Evolutionary conservation across 352 stramenopile species (phyloP), one percentile per base, ranked within the genome.

Genomic region (Hyaloperonospora arabidopsidis): DNA sequence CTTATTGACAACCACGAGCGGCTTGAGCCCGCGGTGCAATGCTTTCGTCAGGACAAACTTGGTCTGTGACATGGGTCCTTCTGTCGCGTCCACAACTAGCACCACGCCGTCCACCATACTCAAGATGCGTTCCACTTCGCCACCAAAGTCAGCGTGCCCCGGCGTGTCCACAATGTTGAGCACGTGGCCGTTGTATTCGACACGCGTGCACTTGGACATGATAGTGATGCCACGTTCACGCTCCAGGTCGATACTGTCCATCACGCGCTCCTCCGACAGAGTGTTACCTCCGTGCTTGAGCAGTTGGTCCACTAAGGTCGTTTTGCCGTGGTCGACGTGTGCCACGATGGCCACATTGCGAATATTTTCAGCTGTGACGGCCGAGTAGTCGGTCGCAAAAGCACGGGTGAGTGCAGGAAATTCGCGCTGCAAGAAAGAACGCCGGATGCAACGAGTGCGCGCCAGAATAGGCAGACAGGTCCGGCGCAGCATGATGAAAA

Each of bases 281-380:
- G 52, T 71, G 76, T 95, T 96, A 65, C 96, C 91, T 52, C 91
- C 95, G 69, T 98, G 91, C 59, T 96, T 91, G 46, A 99, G 90
- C 67, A 99, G 71, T 45, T 97, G 88, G 78, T 99, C 97, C 25
- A 99, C 96, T 23, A 99, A 64, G 34, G 97, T 99, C 6, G 95
- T 98, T 79, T 98, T 98, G 56, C 97, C 97, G 79, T 99, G 97
- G 68, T 99, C 96, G 55, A 99, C 96, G 73, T 99, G 89, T 11
- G 90, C 89, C 44, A 97, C 86, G 52, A 96, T 94, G 51, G 87
- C 87, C 19, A 96, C 80, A 52, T 96, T 96, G 61, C 86, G 76
- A 59, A 95, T 93, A 47, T 76, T 73, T 51, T 78, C 59, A 7
- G 72, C 57, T n/a, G 60, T 69, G 35, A 66, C 52, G 38, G 57